phyloP scores from a whole-genome alignment of 2,329 filamentous ascomycete species.

The Sordariomycetes sp. region DNA sequence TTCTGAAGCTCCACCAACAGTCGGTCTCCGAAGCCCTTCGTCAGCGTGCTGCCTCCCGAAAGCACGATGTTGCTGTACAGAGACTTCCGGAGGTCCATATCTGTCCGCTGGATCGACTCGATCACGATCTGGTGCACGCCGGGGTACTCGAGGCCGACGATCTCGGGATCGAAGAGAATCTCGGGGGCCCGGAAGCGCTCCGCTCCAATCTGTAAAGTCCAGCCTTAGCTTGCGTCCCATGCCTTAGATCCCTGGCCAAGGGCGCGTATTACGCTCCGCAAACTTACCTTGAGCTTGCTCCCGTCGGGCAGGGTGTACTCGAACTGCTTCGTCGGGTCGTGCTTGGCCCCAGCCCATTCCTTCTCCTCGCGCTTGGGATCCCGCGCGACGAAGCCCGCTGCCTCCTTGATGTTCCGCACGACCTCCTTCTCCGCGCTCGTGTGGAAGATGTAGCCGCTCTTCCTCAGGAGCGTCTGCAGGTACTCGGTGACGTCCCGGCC shows the following conservation, averaged over 20 bases:
- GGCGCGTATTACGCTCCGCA: no score
- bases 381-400: conserved; percentile 78
- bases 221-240: background rate
- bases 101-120: conserved; percentile 87
- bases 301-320: conserved; percentile 91
- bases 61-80: conserved; percentile 96
- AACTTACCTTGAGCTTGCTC: conserved; percentile 71
- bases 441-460: conserved; percentile 89
- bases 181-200: conserved; percentile 94
- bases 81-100: conserved; percentile 88
- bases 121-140: conserved; percentile 97
- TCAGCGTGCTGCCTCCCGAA: conserved; percentile 90
- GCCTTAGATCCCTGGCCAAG: background rate
- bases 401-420: conserved; percentile 95
- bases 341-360: conserved; percentile 77
- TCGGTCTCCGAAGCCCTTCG: conserved; percentile 91
- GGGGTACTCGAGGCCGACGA: conserved; percentile 93
- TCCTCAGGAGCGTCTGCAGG: conserved; percentile 80
- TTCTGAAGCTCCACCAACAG: conserved; percentile 85
- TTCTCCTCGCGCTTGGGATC: conserved; percentile 94
- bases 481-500: conserved; percentile 95
- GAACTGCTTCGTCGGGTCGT: conserved; percentile 65
- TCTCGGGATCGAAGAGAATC: conserved; percentile 94
- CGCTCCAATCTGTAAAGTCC: conserved; percentile 58
- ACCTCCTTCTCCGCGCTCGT: conserved; percentile 98